Percentiles rank a stretch among this genome's conserved stretches.
These are phyloP conservation scores for Aspergillus tamarii DNA, from an alignment of 2,329 filamentous ascomycete genomes.

Conservation along the genomic window DNA sequence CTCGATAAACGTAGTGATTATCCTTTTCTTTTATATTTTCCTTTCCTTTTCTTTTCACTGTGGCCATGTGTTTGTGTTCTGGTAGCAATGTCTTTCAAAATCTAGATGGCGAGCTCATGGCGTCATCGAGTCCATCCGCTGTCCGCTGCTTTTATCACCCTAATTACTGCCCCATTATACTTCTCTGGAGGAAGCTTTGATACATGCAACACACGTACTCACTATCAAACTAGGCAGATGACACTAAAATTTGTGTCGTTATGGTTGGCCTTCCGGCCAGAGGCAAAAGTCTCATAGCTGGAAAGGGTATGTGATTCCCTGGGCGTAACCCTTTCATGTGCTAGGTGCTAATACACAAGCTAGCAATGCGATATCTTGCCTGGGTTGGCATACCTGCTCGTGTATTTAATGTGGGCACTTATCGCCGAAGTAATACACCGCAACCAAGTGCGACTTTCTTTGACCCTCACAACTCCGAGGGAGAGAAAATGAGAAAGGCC, in stretches of 20 bases:
- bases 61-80: not conserved
- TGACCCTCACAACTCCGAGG: constrained; percentile 84
- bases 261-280: constrained; percentile 97
- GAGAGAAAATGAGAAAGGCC: constrained; percentile 82
- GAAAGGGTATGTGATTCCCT: constrained; percentile 72
- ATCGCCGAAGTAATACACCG: constrained; percentile 85
- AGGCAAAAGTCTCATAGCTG: constrained; percentile 96
- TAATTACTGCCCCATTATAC: constrained; percentile 4
- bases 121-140: constrained; percentile 3
- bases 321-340: not conserved
- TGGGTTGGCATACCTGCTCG: constrained; percentile 94
- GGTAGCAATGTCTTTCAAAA: not conserved
- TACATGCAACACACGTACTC: constrained; percentile 8
- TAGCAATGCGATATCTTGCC: constrained; percentile 88
- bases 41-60: constrained; percentile 1
- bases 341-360: constrained; percentile 5
- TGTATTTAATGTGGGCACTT: constrained; percentile 97
- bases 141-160: not conserved
- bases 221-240: constrained; percentile 77
- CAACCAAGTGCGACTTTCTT: constrained; percentile 95
- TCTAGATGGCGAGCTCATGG: not conserved
- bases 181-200: not conserved
- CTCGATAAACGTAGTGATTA: not conserved
- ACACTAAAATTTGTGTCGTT: constrained; percentile 95
- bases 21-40: not conserved